phyloP scores from a whole-genome alignment of 257 asterid genomes.

The Eustoma russellianum region DNA sequence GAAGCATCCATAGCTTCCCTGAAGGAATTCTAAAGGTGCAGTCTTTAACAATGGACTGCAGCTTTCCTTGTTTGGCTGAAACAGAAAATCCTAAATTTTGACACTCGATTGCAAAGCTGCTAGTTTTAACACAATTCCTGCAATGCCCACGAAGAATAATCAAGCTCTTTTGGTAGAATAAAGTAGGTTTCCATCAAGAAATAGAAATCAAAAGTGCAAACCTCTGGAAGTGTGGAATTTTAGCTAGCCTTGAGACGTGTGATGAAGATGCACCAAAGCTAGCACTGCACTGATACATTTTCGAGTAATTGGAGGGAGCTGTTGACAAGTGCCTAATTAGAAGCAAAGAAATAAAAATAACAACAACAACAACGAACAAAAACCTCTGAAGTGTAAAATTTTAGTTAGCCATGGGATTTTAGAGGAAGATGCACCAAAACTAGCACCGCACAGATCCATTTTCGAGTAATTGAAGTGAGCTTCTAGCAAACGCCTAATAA shows the following conservation, averaged over 20 bases:
- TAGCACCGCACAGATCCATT: constrained; percentile 42
- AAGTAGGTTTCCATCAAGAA: neutral
- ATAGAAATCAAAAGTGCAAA: neutral
- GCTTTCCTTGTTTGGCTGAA: constrained; percentile 36
- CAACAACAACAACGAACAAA: neutral
- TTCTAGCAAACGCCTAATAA: neutral
- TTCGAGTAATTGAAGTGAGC: neutral
- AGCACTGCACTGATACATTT: constrained; percentile 34
- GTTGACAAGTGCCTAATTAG: neutral
- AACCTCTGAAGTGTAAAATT: constrained; percentile 21
- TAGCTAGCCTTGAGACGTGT: constrained; percentile 22
- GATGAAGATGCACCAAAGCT: constrained; percentile 30
- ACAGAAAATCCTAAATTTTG: constrained; percentile 54
- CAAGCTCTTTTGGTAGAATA: neutral
- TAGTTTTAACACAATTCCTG: constrained; percentile 23
- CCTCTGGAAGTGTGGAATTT: constrained; percentile 22
- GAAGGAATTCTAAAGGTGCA: constrained; percentile 69
- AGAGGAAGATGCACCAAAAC: constrained; percentile 27
- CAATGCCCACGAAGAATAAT: constrained; percentile 4
- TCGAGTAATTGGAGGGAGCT: neutral
- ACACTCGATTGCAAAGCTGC: constrained; percentile 48
- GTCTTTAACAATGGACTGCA: constrained; percentile 54
- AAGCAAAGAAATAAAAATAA: no score
- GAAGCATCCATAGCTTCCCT: constrained; percentile 97
- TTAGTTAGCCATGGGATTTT: constrained; percentile 21